These are phyloP conservation scores for Calocybe cyanea DNA, from an alignment of 768 basidiomycete genomes.

Conservation along the genomic window DNA sequence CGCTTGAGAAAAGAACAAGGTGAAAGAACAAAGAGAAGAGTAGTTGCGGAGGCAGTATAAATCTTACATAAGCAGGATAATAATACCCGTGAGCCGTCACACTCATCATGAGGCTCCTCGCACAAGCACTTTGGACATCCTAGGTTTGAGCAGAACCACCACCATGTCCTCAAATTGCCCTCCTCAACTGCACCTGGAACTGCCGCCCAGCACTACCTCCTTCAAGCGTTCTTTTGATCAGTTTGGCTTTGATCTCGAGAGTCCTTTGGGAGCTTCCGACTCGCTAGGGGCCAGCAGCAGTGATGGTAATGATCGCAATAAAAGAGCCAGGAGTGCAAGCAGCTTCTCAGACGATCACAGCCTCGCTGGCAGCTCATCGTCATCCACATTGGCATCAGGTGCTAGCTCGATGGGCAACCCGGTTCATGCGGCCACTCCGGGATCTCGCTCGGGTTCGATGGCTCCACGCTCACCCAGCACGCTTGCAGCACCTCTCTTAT, in stretches of 20 bases:
- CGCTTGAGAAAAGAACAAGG: no score
- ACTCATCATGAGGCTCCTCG: slow-evolving; percentile 14
- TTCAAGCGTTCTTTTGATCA: slow-evolving; percentile 62
- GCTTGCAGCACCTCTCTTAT: slow-evolving; percentile 19
- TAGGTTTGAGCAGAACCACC: slow-evolving; percentile 15
- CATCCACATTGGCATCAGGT: slow-evolving; percentile 28
- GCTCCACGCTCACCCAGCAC: slow-evolving; percentile 14
- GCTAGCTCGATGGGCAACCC: slow-evolving; percentile 16
- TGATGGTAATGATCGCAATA: slow-evolving; percentile 49
- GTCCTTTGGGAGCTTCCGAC: slow-evolving; percentile 28
- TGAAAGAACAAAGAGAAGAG: neutral
- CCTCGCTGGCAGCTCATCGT: slow-evolving; percentile 30
- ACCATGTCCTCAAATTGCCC: slow-evolving; percentile 41
- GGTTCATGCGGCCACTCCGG: slow-evolving; percentile 3
- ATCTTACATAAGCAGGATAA: slow-evolving; percentile 13
- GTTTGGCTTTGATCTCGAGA: slow-evolving; percentile 54
- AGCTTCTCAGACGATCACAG: slow-evolving; percentile 37
- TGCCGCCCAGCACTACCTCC: slow-evolving; percentile 46
- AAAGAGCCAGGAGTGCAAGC: slow-evolving; percentile 54
- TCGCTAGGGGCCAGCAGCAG: slow-evolving; percentile 24
- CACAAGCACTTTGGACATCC: slow-evolving; percentile 6
- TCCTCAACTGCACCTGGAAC: slow-evolving; percentile 50
- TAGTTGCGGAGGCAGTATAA: neutral
- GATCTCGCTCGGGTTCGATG: slow-evolving; percentile 7
- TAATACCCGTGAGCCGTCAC: slow-evolving; percentile 7